A percentile compares a stretch with the other conserved stretches of the same genome.
phyloP scores from a whole-genome alignment of 805 yeast genomes.

The Pichia rugopelliculosa region DNA sequence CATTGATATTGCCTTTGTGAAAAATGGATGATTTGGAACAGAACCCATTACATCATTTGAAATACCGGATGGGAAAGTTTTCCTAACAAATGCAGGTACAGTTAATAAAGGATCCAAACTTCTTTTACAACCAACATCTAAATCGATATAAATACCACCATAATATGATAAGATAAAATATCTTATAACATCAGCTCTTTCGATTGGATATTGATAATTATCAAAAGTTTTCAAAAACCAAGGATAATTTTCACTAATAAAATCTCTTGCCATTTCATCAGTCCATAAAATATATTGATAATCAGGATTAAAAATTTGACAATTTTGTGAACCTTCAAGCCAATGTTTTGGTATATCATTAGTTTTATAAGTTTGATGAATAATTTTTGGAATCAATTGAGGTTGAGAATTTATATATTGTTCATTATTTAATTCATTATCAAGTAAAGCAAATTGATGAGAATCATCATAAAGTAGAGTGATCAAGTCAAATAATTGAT shows the following conservation, averaged over 20 bases:
- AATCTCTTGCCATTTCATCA: constrained; percentile 71
- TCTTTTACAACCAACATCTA: constrained; percentile 83
- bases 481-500: constrained; percentile 63
- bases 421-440: constrained; percentile 51
- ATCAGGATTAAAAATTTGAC: constrained; percentile 77
- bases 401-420: constrained; percentile 27
- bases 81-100: constrained; percentile 80
- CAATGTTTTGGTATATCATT: constrained; percentile 72
- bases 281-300: constrained; percentile 89
- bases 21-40: constrained; percentile 81
- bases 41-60: constrained; percentile 93
- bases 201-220: constrained; percentile 68
- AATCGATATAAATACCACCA: constrained; percentile 87
- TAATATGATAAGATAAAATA: constrained; percentile 76
- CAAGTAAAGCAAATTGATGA: constrained; percentile 52
- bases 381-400: constrained; percentile 74
- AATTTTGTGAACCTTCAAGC: constrained; percentile 69
- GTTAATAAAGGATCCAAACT: constrained; percentile 72
- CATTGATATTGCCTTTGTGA: constrained; percentile 58
- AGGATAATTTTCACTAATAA: constrained; percentile 70
- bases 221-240: constrained; percentile 84
- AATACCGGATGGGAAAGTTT: constrained; percentile 84
- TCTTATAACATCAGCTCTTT: constrained; percentile 86
- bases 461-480: constrained; percentile 70
- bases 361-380: constrained; percentile 89